Evolutionary conservation across 2,329 filamentous ascomycete genomes (phyloP).

Genomic region (Hymenoscyphus salicellus): DNA sequence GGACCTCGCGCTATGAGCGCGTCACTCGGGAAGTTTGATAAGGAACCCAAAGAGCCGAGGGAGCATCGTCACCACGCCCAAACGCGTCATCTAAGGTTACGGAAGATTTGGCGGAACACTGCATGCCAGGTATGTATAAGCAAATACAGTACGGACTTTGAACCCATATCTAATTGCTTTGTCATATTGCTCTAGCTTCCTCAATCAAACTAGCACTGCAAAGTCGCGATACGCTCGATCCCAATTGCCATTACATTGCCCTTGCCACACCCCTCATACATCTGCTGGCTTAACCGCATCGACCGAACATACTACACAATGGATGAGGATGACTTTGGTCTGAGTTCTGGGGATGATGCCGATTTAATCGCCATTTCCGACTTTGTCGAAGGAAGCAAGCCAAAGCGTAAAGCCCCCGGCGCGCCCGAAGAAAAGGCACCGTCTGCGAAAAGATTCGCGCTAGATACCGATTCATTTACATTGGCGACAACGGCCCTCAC

Average conservation of each 20-base stretch:
- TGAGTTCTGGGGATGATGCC: slow-evolving; percentile 23
- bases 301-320: not conserved
- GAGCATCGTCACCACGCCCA: too few species aligned
- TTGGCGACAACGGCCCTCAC: slow-evolving; percentile 39
- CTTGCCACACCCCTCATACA: not conserved
- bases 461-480: slow-evolving; percentile 5
- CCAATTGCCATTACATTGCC: too few species aligned
- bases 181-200: not conserved
- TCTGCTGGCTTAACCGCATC: not conserved
- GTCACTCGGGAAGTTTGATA: too few species aligned
- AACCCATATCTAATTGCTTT: not conserved
- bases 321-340: slow-evolving; percentile 20
- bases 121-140: not conserved
- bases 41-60: too few species aligned
- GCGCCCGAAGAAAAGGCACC: not conserved
- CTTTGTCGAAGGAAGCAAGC: slow-evolving; percentile 1
- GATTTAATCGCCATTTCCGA: slow-evolving; percentile 16
- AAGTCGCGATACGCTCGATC: not conserved
- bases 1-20: too few species aligned
- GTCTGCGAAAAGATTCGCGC: slow-evolving; percentile 13
- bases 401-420: not conserved
- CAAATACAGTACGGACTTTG: not conserved
- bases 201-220: not conserved
- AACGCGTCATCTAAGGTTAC: too few species aligned
- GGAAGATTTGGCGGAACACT: not conserved